Evolutionary conservation across 495 filamentous ascomycete species (phyloP), one percentile per base, ranked within the genome.

Genomic region (Baudoinia panamericana): DNA sequence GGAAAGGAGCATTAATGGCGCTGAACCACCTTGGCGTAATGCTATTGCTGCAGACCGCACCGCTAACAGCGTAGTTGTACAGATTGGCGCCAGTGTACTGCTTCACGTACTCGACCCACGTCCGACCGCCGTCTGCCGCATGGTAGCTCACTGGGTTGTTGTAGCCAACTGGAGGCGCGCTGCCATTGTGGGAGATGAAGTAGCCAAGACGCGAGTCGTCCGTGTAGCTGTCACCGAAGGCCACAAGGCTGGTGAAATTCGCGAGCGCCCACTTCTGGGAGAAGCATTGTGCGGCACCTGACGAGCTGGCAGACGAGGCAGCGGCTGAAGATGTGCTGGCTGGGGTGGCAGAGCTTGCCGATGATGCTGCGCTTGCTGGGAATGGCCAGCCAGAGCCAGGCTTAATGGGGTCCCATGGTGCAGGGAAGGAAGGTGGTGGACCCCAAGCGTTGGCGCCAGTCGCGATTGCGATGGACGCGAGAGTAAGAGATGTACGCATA

Each of bases 141-240:
- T 29, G 10, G 36, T 39, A 42, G 37, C 19, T 41, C 41, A 56
- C 53, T 17, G 65, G 63, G 25, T 64, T 52, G 8, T 60, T 54
- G 55, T 59, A 64, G 19, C 82, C 81, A 3, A 69, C 57, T 7
- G 80, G 78, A 5, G 81, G 80, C 0, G 72, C 63, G 2, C 57
- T 51, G 13, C 72, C 71, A 50, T 72, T 67, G 46, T 80, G 59
- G 36, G 42, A 56, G 48, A 64, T 56, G 51, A 83, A 76, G 48
- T 81, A 81, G 1, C 51, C 44, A 15, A 80, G 51, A 2, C 81
- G 71, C 5, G 65, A 68, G 46, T 84, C 78, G 55, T 84, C 81
- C 0, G 77, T 80, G 53, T 77, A 84, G 60, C 79, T 82, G 57
- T 83, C 78, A 22, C 80, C 80, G 53, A 84, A 84, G 7, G 67